Base-by-base conservation (phyloP, 2,329 filamentous ascomycete genomes). In the Colletotrichum eremochloae region DNA sequence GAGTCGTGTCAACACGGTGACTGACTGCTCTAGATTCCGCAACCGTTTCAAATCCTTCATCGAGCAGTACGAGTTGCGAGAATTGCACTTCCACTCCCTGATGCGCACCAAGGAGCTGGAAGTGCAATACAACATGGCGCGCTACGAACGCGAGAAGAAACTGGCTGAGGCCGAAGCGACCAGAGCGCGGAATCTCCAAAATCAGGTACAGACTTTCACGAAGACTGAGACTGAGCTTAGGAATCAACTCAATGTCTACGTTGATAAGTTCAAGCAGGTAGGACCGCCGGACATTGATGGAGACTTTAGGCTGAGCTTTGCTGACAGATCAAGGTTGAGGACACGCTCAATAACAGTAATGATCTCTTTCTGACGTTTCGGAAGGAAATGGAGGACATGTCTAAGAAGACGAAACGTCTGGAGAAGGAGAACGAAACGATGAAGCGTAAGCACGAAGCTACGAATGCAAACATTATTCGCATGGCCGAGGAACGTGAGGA, bases 301-400 rank as follows among this genome's bases (percentile, higher is more conserved):
- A 63, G 36, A 53, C 24, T 31, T 50, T 14, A 36, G 58, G 46
- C 52, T 56, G 40, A 55, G 40, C 46, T 63, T 63, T 81, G 80
- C 82, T 73, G 57, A 73, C 67, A 66, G 68, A 60, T 68, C 68
- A 75, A 98, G 96, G 96, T 98, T 80, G 96, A 98, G 88, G 96
- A 98, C 83, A 98, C 96, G 48, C 89, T 98, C 63, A 98, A 98
- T 84, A 98, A 98, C 81, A 97, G 94, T 83, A 98, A 98, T 85
- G 96, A 98, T 81, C 86, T 98, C 66, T 98, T 98, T 82, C 86
- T 98, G 76, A 98, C 96, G 0, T 98, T 98, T 84, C 91, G 96
- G 67, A 98, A 97, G 84, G 96, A 98, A 83, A 98, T 98, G 95
- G 96, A 98, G 83, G 96, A 98, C 79, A 98, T 98, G 95, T 97